Evolutionary conservation across 768 basidiomycete genomes (phyloP).

Genomic region (Termitomyces eurrhizus): DNA sequence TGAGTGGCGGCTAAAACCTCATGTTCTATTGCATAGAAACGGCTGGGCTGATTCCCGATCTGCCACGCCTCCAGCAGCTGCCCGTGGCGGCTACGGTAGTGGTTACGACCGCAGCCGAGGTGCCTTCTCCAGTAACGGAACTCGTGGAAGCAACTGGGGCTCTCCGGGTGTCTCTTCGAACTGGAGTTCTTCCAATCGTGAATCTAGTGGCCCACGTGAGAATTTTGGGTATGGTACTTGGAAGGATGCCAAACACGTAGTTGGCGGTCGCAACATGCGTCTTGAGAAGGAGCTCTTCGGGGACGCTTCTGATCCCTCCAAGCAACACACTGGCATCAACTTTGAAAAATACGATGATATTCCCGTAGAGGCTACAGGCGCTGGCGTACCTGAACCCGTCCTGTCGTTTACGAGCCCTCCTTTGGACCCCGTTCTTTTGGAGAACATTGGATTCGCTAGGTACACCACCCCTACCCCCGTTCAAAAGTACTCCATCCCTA

Average conservation of each 20-base stretch:
- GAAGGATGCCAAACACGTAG: slow-evolving; percentile 85
- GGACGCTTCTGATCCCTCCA: slow-evolving; percentile 77
- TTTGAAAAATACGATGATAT: slow-evolving; percentile 99
- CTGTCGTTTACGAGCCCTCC: slow-evolving; percentile 83
- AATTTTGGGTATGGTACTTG: slow-evolving; percentile 68
- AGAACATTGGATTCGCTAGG: slow-evolving; percentile 91
- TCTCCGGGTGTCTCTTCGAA: slow-evolving; percentile 26
- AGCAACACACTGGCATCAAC: slow-evolving; percentile 97
- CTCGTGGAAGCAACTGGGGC: slow-evolving; percentile 43
- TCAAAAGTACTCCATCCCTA: slow-evolving; percentile 99
- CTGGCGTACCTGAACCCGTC: slow-evolving; percentile 95
- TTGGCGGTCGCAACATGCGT: slow-evolving; percentile 80
- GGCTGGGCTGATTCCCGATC: slow-evolving; percentile 74
- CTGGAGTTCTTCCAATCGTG: slow-evolving; percentile 32
- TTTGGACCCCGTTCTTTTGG: slow-evolving; percentile 88
- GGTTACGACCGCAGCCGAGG: slow-evolving; percentile 39
- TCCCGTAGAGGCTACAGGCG: slow-evolving; percentile 97
- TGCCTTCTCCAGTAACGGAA: slow-evolving; percentile 28
- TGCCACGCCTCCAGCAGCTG: slow-evolving; percentile 53
- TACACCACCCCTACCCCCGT: slow-evolving; percentile 97
- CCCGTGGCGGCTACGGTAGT: slow-evolving; percentile 43
- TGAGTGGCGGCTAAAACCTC: slow-evolving; percentile 8
- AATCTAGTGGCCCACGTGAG: slow-evolving; percentile 44
- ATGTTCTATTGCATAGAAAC: slow-evolving; percentile 33
- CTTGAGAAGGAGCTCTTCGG: slow-evolving; percentile 97